A percentile compares a stretch with the other conserved stretches of the same genome.
phyloP scores from a whole-genome alignment of 768 basidiomycete genomes.

The Pulveroboletus sp. region DNA sequence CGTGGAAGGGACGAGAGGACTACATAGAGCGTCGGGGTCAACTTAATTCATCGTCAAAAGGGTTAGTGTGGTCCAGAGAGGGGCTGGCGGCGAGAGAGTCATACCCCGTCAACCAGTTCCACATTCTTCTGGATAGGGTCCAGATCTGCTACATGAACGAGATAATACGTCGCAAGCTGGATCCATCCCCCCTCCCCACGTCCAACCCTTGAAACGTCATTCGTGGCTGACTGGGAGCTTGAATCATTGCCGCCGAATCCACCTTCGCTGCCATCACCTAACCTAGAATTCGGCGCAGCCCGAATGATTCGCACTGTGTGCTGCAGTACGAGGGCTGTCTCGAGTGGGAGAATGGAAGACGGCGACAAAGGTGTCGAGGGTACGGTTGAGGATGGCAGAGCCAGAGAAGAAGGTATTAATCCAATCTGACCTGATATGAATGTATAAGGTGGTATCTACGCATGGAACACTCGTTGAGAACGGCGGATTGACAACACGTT shows the following conservation, averaged over 20 bases:
- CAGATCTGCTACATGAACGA: conserved; percentile 40
- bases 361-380: conserved; percentile 19
- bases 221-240: conserved; percentile 21
- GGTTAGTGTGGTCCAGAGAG: neutral
- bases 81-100: neutral
- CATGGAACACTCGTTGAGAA: neutral
- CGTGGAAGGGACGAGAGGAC: conserved; percentile 66
- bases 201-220: conserved; percentile 23
- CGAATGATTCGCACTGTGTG: conserved; percentile 67
- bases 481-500: neutral
- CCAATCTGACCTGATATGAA: conserved; percentile 96
- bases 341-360: conserved; percentile 46
- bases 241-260: conserved; percentile 23
- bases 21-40: conserved; percentile 50
- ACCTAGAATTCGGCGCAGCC: conserved; percentile 48
- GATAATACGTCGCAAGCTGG: conserved; percentile 72
- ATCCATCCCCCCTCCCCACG: conserved; percentile 42
- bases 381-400: conserved; percentile 48
- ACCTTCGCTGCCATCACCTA: conserved; percentile 24
- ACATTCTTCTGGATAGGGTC: conserved; percentile 39
- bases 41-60: conserved; percentile 1
- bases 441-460: conserved; percentile 67
- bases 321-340: conserved; percentile 74
- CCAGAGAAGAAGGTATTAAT: conserved; percentile 68
- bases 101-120: conserved; percentile 19